Evolutionary conservation across 2,329 filamentous ascomycete genomes (phyloP).

Genomic region (Talaromyces islandicus): DNA sequence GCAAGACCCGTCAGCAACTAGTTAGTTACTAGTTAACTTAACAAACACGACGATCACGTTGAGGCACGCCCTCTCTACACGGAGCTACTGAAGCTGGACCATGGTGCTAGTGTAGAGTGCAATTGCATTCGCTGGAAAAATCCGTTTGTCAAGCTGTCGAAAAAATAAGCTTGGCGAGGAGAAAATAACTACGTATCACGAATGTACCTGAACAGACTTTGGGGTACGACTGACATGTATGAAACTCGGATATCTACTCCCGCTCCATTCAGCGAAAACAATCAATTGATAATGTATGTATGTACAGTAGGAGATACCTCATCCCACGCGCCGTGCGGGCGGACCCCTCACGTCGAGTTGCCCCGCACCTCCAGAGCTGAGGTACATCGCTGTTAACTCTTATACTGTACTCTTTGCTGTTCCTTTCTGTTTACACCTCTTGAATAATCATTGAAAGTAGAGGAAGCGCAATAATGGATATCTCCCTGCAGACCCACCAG

Average conservation of each 20-base stretch:
- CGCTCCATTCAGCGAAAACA: not conserved
- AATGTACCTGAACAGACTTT: no score
- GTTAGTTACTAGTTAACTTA: no score
- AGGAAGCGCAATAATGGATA: constrained; percentile 20
- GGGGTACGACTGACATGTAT: no score
- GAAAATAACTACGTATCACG: no score
- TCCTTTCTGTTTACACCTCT: not conserved
- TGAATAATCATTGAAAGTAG: not conserved
- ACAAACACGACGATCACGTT: not conserved
- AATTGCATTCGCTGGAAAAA: not conserved
- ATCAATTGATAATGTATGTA: no score
- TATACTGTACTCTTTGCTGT: not conserved
- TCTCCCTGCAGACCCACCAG: constrained; percentile 24
- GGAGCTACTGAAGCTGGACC: not conserved
- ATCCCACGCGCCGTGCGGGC: not conserved
- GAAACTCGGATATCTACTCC: no score
- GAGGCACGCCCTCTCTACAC: not conserved
- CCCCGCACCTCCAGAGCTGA: not conserved
- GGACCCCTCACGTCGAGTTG: not conserved
- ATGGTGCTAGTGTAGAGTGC: no score
- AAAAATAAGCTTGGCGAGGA: not conserved
- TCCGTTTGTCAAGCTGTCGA: no score
- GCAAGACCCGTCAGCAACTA: no score
- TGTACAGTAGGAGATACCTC: not conserved
- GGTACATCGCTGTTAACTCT: no score